Evolutionary conservation across 23 red algal genomes (phyloP).

Genomic region (Cyanidioschyzon merolae): DNA sequence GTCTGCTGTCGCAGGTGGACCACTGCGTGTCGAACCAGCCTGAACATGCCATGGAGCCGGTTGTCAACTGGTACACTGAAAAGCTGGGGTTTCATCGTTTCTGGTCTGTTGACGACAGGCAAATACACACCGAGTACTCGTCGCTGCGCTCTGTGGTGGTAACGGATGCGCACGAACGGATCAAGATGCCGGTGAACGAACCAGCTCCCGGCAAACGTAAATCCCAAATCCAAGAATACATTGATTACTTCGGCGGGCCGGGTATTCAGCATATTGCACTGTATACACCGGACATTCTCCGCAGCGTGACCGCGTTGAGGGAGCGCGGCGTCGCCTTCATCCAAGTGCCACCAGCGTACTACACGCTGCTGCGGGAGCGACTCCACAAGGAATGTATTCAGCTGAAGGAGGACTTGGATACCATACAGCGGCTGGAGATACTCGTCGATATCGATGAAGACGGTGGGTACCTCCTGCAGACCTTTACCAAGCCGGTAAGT

Average conservation of each 20-base stretch:
- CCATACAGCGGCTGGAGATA: constrained; percentile 53
- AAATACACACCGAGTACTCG: constrained; percentile 91
- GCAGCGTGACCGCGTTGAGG: constrained; percentile 40
- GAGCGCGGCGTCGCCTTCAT: constrained; percentile 81
- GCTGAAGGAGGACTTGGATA: constrained; percentile 48
- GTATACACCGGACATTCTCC: constrained; percentile 56
- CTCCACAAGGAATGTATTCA: constrained; percentile 11
- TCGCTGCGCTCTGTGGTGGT: constrained; percentile 77
- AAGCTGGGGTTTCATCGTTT: constrained; percentile 81
- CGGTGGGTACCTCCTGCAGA: constrained; percentile 83
- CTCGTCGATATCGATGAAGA: constrained; percentile 85
- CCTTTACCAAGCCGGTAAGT: constrained; percentile 77
- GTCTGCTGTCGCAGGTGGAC: constrained; percentile 50
- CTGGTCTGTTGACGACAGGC: constrained; percentile 93
- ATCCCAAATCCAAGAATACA: constrained; percentile 85
- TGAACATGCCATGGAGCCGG: constrained; percentile 66
- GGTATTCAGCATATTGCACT: constrained; percentile 96
- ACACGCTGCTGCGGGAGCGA: constrained; percentile 46
- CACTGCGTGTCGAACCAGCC: constrained; percentile 87
- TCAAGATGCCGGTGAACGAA: constrained; percentile 98
- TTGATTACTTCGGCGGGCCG: constrained; percentile 93
- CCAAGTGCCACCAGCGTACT: constrained; percentile 63
- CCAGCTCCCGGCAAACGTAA: constrained; percentile 48
- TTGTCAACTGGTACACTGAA: constrained; percentile 68
- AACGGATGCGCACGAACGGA: constrained; percentile 47